phyloP scores from a whole-genome alignment of 345 rosid species.

The Salix dunnii region DNA sequence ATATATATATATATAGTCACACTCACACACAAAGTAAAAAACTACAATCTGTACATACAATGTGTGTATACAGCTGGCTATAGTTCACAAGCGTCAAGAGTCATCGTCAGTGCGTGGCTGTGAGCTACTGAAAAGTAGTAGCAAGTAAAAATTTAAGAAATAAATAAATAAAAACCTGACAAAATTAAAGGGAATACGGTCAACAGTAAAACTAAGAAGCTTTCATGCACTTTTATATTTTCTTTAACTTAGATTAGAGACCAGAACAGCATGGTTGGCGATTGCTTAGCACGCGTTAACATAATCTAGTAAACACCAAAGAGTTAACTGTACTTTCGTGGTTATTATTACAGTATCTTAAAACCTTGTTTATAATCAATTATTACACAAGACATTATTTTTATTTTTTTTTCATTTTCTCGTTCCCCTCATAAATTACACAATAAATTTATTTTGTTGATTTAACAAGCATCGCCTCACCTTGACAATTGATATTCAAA shows the following conservation, averaged over 20 bases:
- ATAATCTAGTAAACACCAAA: not conserved
- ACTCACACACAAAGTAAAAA: not conserved
- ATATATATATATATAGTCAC: not conserved
- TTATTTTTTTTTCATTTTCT: too few species aligned
- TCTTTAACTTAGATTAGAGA: not conserved
- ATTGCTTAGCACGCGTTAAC: conserved; percentile 19
- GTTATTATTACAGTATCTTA: not conserved
- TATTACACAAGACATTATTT: too few species aligned
- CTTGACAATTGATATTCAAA: too few species aligned
- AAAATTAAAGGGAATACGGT: not conserved
- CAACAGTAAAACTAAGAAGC: conserved; percentile 10
- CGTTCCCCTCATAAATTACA: too few species aligned
- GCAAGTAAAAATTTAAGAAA: not conserved
- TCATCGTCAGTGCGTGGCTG: conserved; percentile 42
- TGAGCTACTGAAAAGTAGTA: conserved; percentile 26
- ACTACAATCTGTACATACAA: not conserved
- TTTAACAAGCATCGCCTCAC: too few species aligned
- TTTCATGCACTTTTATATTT: not conserved
- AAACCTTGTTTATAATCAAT: not conserved
- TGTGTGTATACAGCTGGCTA: not conserved
- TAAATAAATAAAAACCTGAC: conserved; percentile 5
- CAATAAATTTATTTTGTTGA: too few species aligned
- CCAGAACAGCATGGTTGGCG: not conserved
- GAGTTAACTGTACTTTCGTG: not conserved
- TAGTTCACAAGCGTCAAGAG: conserved; percentile 35